phyloP scores from a whole-genome alignment of 441 rosid genomes.

The Bocquillonia castaneifolia region DNA sequence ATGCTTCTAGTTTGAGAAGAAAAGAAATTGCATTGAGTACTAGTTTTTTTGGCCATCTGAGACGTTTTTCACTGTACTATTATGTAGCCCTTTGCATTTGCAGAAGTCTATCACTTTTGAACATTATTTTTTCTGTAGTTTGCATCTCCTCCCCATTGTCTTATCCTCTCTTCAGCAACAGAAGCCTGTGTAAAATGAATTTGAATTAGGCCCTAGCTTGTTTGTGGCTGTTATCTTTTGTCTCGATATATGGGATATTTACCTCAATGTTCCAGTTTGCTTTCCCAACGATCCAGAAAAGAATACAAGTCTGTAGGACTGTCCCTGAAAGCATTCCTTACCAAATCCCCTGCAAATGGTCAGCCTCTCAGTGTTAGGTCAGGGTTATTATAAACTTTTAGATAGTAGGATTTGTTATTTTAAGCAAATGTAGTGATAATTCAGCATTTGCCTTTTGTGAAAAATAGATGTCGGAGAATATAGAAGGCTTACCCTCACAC shows the following conservation, averaged over 20 bases:
- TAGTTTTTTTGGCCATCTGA: too few species aligned
- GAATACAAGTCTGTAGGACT: conserved; percentile 34
- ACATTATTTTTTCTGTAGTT: neutral
- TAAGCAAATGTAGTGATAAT: too few species aligned
- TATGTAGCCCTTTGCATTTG: too few species aligned
- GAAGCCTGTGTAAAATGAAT: too few species aligned
- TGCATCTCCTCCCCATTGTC: conserved; percentile 44
- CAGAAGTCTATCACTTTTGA: neutral
- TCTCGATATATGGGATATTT: neutral
- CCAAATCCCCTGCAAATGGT: conserved; percentile 58
- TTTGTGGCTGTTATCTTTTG: too few species aligned
- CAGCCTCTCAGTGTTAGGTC: too few species aligned
- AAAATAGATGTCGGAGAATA: neutral
- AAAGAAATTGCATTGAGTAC: too few species aligned
- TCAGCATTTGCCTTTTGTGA: neutral
- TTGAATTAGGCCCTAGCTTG: too few species aligned
- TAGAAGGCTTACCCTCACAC: conserved; percentile 34
- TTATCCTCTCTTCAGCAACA: conserved; percentile 46
- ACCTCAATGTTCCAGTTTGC: conserved; percentile 61
- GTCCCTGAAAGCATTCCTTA: conserved; percentile 49
- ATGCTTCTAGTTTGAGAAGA: too few species aligned
- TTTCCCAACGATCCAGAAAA: conserved; percentile 33
- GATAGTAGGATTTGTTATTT: too few species aligned
- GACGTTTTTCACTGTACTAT: too few species aligned
- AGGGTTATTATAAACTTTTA: too few species aligned